phyloP scores from a whole-genome alignment of 2,329 filamentous ascomycete species.

The Colletotrichum spinosum region DNA sequence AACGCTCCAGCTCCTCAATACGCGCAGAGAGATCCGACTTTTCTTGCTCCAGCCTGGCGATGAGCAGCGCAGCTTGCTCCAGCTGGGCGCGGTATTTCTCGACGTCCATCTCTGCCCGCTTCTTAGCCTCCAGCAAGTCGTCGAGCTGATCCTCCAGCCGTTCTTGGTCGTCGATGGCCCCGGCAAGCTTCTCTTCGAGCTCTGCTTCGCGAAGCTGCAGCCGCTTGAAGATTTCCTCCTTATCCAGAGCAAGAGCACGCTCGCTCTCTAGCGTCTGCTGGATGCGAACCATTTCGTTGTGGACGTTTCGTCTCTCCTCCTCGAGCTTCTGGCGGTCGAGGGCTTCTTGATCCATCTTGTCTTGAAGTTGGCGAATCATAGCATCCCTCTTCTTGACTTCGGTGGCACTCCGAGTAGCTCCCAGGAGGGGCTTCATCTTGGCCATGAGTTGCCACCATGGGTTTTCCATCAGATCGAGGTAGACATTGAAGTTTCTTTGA shows the following conservation, averaged over 20 bases:
- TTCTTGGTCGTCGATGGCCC: constrained; percentile 93
- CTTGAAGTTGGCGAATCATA: constrained; percentile 88
- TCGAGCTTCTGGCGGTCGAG: constrained; percentile 83
- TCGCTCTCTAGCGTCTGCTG: constrained; percentile 97
- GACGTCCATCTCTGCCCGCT: constrained; percentile 86
- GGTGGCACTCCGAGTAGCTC: constrained; percentile 88
- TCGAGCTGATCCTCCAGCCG: constrained; percentile 94
- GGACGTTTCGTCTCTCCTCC: constrained; percentile 88
- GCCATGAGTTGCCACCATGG: constrained; percentile 98
- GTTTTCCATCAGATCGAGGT: constrained; percentile 88
- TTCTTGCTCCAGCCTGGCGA: constrained; percentile 86
- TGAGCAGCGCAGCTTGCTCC: constrained; percentile 90
- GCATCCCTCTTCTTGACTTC: constrained; percentile 97
- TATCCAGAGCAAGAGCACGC: constrained; percentile 93
- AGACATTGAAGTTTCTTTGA: constrained; percentile 92
- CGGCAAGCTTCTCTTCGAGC: constrained; percentile 90
- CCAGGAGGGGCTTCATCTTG: constrained; percentile 94
- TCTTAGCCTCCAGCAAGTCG: constrained; percentile 87
- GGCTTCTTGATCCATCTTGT: constrained; percentile 83
- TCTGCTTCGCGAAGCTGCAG: constrained; percentile 92
- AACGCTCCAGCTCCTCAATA: constrained; percentile 75
- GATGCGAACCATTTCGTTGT: constrained; percentile 87
- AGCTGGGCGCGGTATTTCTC: constrained; percentile 83
- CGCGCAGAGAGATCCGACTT: constrained; percentile 79
- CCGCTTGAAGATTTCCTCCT: constrained; percentile 99